Evolutionary conservation across 805 yeast genomes (phyloP).

Genomic region (Barnettozyma sp.): DNA sequence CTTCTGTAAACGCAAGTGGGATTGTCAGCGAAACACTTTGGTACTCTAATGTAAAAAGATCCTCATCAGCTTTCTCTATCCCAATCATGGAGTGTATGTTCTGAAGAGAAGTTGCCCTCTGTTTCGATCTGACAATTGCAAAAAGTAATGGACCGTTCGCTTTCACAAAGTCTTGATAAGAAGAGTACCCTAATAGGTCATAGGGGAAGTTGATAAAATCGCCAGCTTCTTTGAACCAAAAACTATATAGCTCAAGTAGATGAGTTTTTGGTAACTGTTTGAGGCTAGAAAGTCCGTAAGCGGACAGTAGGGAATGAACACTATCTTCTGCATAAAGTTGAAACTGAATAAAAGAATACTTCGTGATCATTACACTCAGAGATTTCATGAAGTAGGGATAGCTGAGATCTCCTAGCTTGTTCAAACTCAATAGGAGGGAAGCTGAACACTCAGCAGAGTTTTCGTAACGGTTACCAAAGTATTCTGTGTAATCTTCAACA

Average conservation of each 20-base stretch:
- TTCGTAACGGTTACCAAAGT: slow-evolving; percentile 20
- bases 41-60: slow-evolving; percentile 20
- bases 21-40: slow-evolving; percentile 35
- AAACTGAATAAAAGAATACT: slow-evolving; percentile 16
- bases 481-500: slow-evolving; percentile 24
- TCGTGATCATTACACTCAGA: slow-evolving; percentile 5
- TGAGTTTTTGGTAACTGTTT: slow-evolving; percentile 5
- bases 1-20: slow-evolving; percentile 37
- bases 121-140: slow-evolving; percentile 31
- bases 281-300: background rate
- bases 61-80: background rate
- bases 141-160: slow-evolving; percentile 31
- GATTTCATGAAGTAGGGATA: slow-evolving; percentile 19
- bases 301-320: background rate
- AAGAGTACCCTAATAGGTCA: slow-evolving; percentile 8
- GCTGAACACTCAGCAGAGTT: slow-evolving; percentile 25
- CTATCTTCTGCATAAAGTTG: slow-evolving; percentile 15
- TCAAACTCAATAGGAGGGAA: slow-evolving; percentile 19
- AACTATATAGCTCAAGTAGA: slow-evolving; percentile 13
- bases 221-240: slow-evolving; percentile 8
- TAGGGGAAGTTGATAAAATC: slow-evolving; percentile 12
- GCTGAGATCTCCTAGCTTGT: slow-evolving; percentile 16
- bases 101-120: background rate
- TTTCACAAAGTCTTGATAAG: slow-evolving; percentile 5
- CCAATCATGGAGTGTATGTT: background rate